These are phyloP conservation scores for Naganishia albida DNA, from an alignment of 1,284 basidiomycete genomes.

Conservation along the genomic window DNA sequence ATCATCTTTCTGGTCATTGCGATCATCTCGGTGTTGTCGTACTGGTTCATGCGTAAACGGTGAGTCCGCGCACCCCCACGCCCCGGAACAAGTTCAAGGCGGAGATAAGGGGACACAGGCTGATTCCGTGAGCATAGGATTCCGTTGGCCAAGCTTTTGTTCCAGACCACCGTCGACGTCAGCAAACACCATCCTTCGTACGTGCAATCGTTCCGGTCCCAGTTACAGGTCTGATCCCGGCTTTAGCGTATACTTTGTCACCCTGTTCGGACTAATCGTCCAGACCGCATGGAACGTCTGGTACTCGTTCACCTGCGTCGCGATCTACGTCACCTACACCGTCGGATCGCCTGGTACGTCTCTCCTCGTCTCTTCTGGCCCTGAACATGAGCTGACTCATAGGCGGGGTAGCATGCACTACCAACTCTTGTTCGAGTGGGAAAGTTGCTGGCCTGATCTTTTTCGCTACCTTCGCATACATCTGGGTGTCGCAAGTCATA, in stretches of 20 bases:
- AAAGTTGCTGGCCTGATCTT: conserved; percentile 71
- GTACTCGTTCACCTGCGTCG: conserved; percentile 46
- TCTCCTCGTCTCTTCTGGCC: not conserved
- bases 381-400: not conserved
- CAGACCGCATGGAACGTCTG: conserved; percentile 71
- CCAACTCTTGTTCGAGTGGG: conserved; percentile 58
- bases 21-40: conserved; percentile 76
- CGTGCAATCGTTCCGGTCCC: not conserved
- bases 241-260: conserved; percentile 68
- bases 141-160: conserved; percentile 71
- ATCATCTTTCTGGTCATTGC: conserved; percentile 71
- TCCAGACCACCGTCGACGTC: conserved; percentile 76
- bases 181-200: conserved; percentile 72
- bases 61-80: conserved; percentile 35
- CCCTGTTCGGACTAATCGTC: conserved; percentile 67
- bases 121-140: conserved; percentile 57
- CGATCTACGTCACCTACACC: conserved; percentile 72
- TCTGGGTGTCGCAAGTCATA: conserved; percentile 76
- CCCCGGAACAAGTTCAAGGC: too few relatives aligned
- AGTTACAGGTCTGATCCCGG: not conserved
- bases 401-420: conserved; percentile 40
- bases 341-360: conserved; percentile 67
- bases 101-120: not conserved
- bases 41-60: conserved; percentile 49
- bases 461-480: conserved; percentile 75